A percentile compares a stretch with the other conserved stretches of the same genome.
Conservation (phyloP, 768 basidiomycete genomes). For the Phylloporus sp. region DNA sequence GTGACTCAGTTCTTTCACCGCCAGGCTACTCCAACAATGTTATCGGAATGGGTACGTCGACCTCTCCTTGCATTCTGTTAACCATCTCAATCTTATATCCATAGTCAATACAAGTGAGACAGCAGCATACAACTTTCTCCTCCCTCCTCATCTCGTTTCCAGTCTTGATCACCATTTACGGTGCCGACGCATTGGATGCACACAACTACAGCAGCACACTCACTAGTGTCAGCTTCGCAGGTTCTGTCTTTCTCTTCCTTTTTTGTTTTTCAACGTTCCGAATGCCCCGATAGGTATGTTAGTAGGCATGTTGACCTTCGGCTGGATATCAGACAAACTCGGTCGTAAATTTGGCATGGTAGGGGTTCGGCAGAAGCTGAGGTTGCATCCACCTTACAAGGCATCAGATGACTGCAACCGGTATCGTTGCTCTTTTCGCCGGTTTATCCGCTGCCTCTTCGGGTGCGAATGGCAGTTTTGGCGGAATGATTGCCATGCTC, state of each 20-base stretch:
- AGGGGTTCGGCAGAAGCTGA: conserved; percentile 8
- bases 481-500: conserved; percentile 73
- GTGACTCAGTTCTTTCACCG: conserved; percentile 3
- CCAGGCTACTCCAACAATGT: conserved; percentile 77
- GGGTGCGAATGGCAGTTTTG: conserved; percentile 67
- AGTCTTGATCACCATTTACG: conserved; percentile 74
- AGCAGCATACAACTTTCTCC: background rate
- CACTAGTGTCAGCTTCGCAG: conserved; percentile 72
- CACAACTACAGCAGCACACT: conserved; percentile 61
- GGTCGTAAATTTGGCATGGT: conserved; percentile 90
- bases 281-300: conserved; percentile 73
- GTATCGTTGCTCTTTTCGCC: conserved; percentile 81
- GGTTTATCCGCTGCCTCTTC: conserved; percentile 76
- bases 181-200: conserved; percentile 41
- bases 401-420: conserved; percentile 69
- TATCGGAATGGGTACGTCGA: conserved; percentile 64
- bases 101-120: conserved; percentile 64
- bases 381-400: conserved; percentile 9
- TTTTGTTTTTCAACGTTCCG: conserved; percentile 56
- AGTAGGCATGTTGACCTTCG: conserved; percentile 80
- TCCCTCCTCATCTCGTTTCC: conserved; percentile 4
- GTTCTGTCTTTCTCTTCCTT: conserved; percentile 67
- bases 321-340: conserved; percentile 80
- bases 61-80: background rate
- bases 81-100: conserved; percentile 1